Conservation (phyloP, 345 rosid species). For the Aegle marmelos region DNA sequence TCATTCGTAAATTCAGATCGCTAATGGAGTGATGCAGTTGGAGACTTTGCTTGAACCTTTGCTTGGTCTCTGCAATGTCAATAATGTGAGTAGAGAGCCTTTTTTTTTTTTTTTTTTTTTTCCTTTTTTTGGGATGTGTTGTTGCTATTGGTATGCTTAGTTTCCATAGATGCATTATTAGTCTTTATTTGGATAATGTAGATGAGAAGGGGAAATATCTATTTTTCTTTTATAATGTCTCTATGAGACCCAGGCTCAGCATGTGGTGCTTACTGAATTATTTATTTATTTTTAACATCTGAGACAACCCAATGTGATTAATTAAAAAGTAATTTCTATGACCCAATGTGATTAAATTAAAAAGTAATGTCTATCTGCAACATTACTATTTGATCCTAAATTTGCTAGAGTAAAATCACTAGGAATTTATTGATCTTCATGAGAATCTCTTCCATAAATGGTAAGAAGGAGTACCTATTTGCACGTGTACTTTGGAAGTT, state of each 20-base stretch:
- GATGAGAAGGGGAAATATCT: no score
- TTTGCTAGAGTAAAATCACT: not conserved
- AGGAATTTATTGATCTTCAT: not conserved
- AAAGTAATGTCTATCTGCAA: not conserved
- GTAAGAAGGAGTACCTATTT: not conserved
- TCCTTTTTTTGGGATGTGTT: no score
- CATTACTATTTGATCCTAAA: not conserved
- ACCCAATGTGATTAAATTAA: not conserved
- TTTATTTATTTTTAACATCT: no score
- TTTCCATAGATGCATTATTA: no score
- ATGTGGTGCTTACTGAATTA: no score
- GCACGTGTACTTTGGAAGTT: not conserved
- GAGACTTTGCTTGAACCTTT: constrained; percentile 67
- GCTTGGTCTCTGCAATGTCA: constrained; percentile 55
- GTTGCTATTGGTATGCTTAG: no score
- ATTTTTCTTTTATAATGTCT: no score
- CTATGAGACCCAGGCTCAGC: no score
- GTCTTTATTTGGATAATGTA: no score
- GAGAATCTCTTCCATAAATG: not conserved
- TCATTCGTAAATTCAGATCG: constrained; percentile 40
- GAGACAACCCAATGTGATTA: not conserved
- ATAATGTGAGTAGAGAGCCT: constrained; percentile 62
- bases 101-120: no score
- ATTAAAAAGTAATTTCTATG: not conserved
- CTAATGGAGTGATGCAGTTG: constrained; percentile 54